Evolutionary conservation across 441 rosid genomes (phyloP).

Genomic region (Aleurites moluccanus): DNA sequence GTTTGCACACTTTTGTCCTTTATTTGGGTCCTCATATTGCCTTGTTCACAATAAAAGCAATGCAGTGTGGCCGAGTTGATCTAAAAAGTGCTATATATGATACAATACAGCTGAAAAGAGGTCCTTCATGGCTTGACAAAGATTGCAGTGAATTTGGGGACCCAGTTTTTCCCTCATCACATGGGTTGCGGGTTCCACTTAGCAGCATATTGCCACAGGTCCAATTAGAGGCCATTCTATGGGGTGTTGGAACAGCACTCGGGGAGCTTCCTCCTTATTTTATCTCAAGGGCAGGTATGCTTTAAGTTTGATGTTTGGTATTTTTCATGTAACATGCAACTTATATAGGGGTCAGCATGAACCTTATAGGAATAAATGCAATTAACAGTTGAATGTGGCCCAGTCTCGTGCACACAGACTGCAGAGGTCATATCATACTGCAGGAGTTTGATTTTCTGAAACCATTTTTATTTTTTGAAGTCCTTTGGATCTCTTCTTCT

Average conservation of each 20-base stretch:
- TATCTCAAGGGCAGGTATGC: constrained; percentile 91
- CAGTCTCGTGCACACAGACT: not conserved
- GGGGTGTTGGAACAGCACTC: constrained; percentile 97
- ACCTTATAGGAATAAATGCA: not conserved
- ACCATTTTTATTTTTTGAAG: not conserved
- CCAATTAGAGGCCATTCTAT: constrained; percentile 79
- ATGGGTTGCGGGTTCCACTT: constrained; percentile 77
- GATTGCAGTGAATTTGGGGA: constrained; percentile 85
- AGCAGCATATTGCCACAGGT: constrained; percentile 82
- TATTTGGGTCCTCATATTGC: constrained; percentile 99
- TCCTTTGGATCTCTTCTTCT: not conserved
- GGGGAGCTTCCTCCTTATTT: constrained; percentile 99
- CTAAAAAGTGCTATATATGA: constrained; percentile 86
- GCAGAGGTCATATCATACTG: not conserved
- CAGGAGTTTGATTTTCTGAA: not conserved
- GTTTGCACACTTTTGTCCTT: constrained; percentile 96
- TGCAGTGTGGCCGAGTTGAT: constrained; percentile 95
- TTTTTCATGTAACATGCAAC: not conserved
- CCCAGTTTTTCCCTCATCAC: constrained; percentile 54
- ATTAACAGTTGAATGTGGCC: not conserved
- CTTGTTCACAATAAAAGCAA: constrained; percentile 82
- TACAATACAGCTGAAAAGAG: constrained; percentile 84
- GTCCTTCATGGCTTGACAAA: constrained; percentile 92
- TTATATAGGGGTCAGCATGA: not conserved
- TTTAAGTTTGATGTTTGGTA: not conserved